phyloP scores from a whole-genome alignment of 352 stramenopile species.

The Pythium brachiatum region DNA sequence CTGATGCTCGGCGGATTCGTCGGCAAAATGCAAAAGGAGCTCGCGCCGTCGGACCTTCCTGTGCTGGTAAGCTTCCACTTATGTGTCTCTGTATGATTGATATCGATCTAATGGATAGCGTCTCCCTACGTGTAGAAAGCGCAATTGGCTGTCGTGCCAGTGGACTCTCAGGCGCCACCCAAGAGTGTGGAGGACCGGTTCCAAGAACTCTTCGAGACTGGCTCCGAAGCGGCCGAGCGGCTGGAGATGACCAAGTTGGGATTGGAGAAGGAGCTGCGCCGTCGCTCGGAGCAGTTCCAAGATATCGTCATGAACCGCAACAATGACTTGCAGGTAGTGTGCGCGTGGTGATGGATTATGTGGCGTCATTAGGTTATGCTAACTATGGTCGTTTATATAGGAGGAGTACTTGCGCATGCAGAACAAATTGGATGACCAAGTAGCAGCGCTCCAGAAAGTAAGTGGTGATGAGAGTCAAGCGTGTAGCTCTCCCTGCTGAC shows the following conservation, averaged over 20 bases:
- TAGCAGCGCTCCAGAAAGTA: constrained; percentile 31
- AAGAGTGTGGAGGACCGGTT: constrained; percentile 49
- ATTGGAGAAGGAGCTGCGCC: constrained; percentile 62
- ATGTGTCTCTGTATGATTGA: neutral
- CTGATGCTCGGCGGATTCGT: constrained; percentile 37
- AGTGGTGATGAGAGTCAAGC: too few relatives aligned
- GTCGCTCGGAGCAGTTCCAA: constrained; percentile 60
- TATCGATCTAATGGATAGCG: neutral
- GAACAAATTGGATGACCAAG: constrained; percentile 68
- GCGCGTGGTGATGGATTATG: neutral
- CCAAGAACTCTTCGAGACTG: constrained; percentile 48
- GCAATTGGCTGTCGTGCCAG: constrained; percentile 54
- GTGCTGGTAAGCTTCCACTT: constrained; percentile 27
- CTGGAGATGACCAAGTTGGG: constrained; percentile 61
- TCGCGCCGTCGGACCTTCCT: constrained; percentile 40
- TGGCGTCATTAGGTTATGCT: neutral
- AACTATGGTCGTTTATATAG: constrained; percentile 3
- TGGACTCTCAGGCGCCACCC: constrained; percentile 24
- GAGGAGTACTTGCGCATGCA: constrained; percentile 76
- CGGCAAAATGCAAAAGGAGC: constrained; percentile 23
- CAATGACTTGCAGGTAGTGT: constrained; percentile 50
- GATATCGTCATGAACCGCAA: constrained; percentile 68
- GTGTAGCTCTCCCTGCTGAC: too few relatives aligned
- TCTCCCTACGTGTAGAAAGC: constrained; percentile 41
- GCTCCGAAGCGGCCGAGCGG: constrained; percentile 59